Conservation (phyloP, 129 eudicot genomes). For the Lactuca saligna region DNA sequence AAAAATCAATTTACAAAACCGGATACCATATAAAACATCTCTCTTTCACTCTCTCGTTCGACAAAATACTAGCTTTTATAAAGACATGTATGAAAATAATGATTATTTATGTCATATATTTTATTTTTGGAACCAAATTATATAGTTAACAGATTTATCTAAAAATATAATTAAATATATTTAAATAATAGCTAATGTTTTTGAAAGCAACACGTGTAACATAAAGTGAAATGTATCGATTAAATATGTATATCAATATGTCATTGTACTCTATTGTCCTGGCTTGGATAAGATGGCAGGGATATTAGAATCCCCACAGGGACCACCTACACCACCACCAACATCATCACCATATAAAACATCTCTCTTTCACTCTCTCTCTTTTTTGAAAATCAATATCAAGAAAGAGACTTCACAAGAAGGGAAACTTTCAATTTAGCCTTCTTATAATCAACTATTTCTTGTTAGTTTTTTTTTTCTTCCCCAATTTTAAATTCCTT, state of each 20-base stretch:
- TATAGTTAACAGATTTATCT: no score
- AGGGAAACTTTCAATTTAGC: neutral
- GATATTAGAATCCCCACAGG: constrained; percentile 7
- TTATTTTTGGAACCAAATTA: no score
- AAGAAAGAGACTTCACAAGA: neutral
- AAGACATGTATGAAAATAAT: no score
- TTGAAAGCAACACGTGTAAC: constrained; percentile 15
- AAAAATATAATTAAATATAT: no score
- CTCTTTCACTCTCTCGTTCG: no score
- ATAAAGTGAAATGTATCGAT: neutral
- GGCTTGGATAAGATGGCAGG: constrained; percentile 25
- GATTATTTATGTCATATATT: no score
- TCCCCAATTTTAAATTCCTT: neutral
- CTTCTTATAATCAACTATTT: neutral
- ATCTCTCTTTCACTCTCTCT: neutral
- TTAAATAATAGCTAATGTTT: neutral
- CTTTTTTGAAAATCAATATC: neutral
- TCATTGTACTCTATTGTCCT: constrained; percentile 21
- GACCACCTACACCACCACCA: constrained; percentile 22
- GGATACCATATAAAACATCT: no score
- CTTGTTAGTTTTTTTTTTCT: neutral
- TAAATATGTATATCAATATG: neutral
- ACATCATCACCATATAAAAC: constrained; percentile 4
- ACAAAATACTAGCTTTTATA: no score
- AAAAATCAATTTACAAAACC: no score